Evolutionary conservation across 2,329 filamentous ascomycete genomes (phyloP).

Genomic region (Phialophora verrucosa): DNA sequence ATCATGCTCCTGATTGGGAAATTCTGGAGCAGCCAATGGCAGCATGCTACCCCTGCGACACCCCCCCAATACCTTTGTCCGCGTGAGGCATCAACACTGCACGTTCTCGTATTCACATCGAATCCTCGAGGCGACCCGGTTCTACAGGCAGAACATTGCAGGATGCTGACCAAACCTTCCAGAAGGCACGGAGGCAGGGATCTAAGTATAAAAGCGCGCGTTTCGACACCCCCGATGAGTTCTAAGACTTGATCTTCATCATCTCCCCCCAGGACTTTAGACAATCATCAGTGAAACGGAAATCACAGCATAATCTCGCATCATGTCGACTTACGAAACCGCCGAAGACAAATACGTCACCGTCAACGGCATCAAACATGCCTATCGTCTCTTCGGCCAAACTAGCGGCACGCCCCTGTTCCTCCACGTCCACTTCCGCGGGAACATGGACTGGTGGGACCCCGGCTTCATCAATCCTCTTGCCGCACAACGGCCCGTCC

Average conservation of each 20-base stretch:
- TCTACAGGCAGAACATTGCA: not conserved
- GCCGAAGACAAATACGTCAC: slow-evolving; percentile 37
- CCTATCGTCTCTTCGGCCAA: slow-evolving; percentile 38
- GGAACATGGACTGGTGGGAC: slow-evolving; percentile 45
- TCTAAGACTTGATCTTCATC: not conserved
- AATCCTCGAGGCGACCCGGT: not conserved
- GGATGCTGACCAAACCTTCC: not conserved
- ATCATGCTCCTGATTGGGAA: slow-evolving; percentile 15
- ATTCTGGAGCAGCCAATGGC: slow-evolving; percentile 13
- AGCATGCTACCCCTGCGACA: not conserved
- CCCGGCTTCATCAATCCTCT: slow-evolving; percentile 55
- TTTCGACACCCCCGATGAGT: not conserved
- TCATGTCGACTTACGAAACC: slow-evolving; percentile 40
- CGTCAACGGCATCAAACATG: slow-evolving; percentile 37
- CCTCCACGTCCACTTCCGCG: slow-evolving; percentile 41
- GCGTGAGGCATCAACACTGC: not conserved
- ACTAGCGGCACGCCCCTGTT: slow-evolving; percentile 38
- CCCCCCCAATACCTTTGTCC: not conserved
- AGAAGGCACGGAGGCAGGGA: not conserved
- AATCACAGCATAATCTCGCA: slow-evolving; percentile 1
- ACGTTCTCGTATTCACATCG: not conserved
- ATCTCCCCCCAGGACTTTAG: not conserved
- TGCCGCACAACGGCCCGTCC: slow-evolving; percentile 49
- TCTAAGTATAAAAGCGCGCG: not conserved
- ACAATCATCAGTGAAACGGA: not conserved